A percentile compares a stretch with the other conserved stretches of the same genome.
Evolutionary conservation across 805 yeast species (phyloP).

Genomic region (Ogataea minuta): DNA sequence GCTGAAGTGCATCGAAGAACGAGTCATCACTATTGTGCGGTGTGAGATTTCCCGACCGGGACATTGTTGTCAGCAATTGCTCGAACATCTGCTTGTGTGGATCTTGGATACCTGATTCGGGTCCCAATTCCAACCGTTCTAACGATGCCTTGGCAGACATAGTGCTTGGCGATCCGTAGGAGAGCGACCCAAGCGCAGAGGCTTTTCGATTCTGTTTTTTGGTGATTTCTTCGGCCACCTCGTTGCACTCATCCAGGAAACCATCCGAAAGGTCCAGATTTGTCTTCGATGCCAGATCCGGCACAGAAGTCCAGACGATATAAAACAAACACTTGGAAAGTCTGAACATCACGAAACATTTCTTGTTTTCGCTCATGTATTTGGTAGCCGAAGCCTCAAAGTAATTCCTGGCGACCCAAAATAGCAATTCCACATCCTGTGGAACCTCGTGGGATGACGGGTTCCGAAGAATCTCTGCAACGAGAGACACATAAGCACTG

Average conservation of each 20-base stretch:
- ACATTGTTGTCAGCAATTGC: constrained; percentile 1
- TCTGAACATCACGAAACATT: constrained; percentile 21
- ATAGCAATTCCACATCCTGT: constrained; percentile 28
- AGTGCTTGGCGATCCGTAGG: not conserved
- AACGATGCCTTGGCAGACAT: not conserved
- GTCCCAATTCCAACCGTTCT: not conserved
- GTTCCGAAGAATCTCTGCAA: constrained; percentile 27
- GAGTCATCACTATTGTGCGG: constrained; percentile 15
- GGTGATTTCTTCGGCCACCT: constrained; percentile 2
- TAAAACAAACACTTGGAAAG: constrained; percentile 24
- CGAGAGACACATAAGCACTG: constrained; percentile 31
- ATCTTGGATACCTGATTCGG: not conserved
- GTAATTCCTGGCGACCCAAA: constrained; percentile 18
- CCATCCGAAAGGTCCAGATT: constrained; percentile 22
- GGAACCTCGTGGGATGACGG: constrained; percentile 15
- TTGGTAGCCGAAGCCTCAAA: constrained; percentile 12
- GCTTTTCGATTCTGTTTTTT: not conserved
- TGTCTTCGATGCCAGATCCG: constrained; percentile 15
- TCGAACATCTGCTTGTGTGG: constrained; percentile 3
- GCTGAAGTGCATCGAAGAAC: constrained; percentile 7
- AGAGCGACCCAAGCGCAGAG: not conserved
- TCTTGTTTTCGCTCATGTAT: constrained; percentile 1
- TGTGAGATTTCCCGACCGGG: constrained; percentile 6
- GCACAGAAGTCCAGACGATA: constrained; percentile 21
- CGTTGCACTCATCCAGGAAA: constrained; percentile 19